Conservation (phyloP, 257 asterid genomes). For the Forsythia viridissima region DNA sequence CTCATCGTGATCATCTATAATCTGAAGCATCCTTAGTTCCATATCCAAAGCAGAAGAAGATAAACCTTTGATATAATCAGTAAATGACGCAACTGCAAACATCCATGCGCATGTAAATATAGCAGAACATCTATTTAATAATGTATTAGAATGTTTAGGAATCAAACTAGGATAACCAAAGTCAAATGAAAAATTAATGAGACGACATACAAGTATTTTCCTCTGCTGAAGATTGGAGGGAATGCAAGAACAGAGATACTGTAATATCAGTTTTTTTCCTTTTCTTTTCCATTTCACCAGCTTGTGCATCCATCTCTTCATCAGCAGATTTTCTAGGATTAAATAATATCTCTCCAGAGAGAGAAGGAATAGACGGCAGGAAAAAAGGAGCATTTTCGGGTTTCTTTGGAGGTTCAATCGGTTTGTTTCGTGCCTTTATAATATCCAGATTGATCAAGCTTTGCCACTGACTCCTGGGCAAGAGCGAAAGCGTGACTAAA, state of each 20-base stretch:
- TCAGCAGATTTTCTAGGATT: conserved; percentile 49
- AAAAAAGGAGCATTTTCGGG: conserved; percentile 94
- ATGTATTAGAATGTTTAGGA: conserved; percentile 6
- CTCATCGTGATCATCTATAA: conserved; percentile 67
- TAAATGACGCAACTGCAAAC: conserved; percentile 73
- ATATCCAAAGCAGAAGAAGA: conserved; percentile 77
- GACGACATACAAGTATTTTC: conserved; percentile 59
- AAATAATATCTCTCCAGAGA: conserved; percentile 78
- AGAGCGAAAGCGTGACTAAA: conserved; percentile 77
- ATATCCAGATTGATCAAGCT: conserved; percentile 89
- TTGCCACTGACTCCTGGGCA: conserved; percentile 96
- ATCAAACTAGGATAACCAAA: neutral
- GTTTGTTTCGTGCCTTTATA: conserved; percentile 86
- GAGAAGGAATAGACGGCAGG: conserved; percentile 78
- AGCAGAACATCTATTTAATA: neutral
- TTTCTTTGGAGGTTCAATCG: conserved; percentile 93
- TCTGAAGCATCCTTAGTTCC: conserved; percentile 90
- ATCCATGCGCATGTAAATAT: conserved; percentile 18
- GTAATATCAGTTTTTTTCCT: conserved; percentile 38
- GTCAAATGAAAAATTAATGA: neutral
- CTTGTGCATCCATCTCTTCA: conserved; percentile 45
- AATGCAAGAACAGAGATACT: conserved; percentile 54
- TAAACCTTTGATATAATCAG: conserved; percentile 70
- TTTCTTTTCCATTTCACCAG: conserved; percentile 32
- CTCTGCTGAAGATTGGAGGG: conserved; percentile 57